Base-by-base conservation (phyloP, 306 rosid genomes). In the Astragalus glycyphyllos region DNA sequence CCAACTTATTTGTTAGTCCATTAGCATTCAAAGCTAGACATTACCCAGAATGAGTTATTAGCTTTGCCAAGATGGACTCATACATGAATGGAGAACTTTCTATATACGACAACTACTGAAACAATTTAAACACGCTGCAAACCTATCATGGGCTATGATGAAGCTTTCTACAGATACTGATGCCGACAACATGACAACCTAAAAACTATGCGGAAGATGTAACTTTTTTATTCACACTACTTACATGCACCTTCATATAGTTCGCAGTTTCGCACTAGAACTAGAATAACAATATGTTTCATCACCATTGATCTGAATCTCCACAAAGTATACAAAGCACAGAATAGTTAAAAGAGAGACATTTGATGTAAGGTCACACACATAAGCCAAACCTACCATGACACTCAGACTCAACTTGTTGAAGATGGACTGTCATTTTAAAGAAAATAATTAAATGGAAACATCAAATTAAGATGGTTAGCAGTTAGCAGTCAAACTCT, bases 1-100 rank as follows among this genome's bases (percentile, higher is more conserved):
- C 4, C 60, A 80, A 48, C 1, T 62, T 65, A 7, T 0, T 17
- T 86, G 3, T 80, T 2, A 81, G 85, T 78, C 85, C 89, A 86
- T 79, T 89, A 84, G 86, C 98, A 89, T 87, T 83, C 86, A 87
- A 86, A 87, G 69, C 85, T 85, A 85, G 53, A 10, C 82, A 89
- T 64, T 12, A 77, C 83, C 69, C 65, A 5, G 9, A 8, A 11
- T 15, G 65, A 78, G 76, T 69, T 82, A 72, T 11, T 81, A 86
- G 91, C 88, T 80, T 82, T 80, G 87, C 90, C 87, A 90, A 84
- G 88, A 88, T 82, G 26, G 46, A 31, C 71, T 65, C 23, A 11
- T 6, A 12, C 6, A 29, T 46, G 13, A 65, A 4, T 40, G 69
- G 41, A 12, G 6, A 48, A 34, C 38, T 66, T 48, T 48, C 71